Base-by-base conservation (phyloP, 768 basidiomycete species). In the Serpula lacrymans region DNA sequence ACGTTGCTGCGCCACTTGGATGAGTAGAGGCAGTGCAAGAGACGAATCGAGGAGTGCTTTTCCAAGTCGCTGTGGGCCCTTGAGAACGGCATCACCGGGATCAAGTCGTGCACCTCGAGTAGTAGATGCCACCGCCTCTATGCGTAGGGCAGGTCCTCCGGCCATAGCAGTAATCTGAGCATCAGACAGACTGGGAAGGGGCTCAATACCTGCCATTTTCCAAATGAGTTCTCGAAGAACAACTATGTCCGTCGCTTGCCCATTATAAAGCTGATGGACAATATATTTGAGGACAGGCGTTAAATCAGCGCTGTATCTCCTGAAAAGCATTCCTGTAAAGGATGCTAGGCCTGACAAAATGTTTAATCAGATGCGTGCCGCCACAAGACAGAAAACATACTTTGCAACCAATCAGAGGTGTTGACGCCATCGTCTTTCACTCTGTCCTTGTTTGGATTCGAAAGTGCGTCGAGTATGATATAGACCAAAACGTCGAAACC, bases 181-280 rank as follows among this genome's bases (percentile, higher is more conserved):
- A 45, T 96, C 91, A 0, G 92, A 88, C 26, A 97, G 67, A 58
- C 84, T 92, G 0, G 90, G 88, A 37, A 96, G 68, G 3, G 92
- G 90, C 53, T 95, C 86, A 43, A 96, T 89, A 3, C 88, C 92
- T 5, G 92, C 86, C 91, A 97, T 95, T 58, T 91, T 89, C 77
- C 82, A 86, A 37, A 98, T 90, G 37, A 99, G 67, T 54, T 95
- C 92, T 23, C 86, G 80, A n/a, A 99, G 71, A 17, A 98, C 88
- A 16, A 93, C 77, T 31, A 97, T 82, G 53, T 98, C 93, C 9
- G 87, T 84, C 1, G 88, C 78, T 55, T 91, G 82, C 25, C 82
- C 83, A 33, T 80, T 78, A 56, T 86, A 78, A 22, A 98, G 71
- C 56, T 94, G 92, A 56, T 98, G 90, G 29, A 89, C 86, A 48